phyloP scores from a whole-genome alignment of 2,329 filamentous ascomycete species.

The Alternaria triticina region DNA sequence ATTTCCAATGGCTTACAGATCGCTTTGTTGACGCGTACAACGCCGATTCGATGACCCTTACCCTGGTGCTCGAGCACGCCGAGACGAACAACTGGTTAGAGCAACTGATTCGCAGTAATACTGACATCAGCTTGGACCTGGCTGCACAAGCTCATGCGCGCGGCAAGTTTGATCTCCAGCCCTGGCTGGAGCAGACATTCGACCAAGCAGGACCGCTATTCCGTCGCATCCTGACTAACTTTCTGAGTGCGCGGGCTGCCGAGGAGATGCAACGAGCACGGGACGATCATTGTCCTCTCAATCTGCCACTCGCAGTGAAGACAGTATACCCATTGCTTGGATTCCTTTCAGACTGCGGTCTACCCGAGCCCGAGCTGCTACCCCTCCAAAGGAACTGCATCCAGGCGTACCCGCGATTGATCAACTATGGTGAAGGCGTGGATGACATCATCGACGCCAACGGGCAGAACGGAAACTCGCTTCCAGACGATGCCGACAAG shows the following conservation, averaged over 20 bases:
- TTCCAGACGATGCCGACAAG: constrained; percentile 79
- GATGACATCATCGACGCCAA: constrained; percentile 91
- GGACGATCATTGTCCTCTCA: constrained; percentile 69
- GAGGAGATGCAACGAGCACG: constrained; percentile 79
- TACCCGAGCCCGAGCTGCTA: constrained; percentile 73
- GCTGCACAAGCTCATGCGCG: constrained; percentile 84
- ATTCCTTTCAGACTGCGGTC: constrained; percentile 68
- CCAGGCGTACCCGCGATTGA: constrained; percentile 88
- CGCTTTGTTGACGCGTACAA: constrained; percentile 80
- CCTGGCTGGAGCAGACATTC: constrained; percentile 77
- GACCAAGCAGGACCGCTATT: constrained; percentile 70
- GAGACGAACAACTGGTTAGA: constrained; percentile 84
- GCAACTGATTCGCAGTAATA: constrained; percentile 76
- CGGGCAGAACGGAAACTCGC: constrained; percentile 77
- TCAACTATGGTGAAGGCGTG: constrained; percentile 93
- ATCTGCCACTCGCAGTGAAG: constrained; percentile 79
- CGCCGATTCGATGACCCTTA: constrained; percentile 69
- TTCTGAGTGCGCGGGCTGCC: constrained; percentile 82
- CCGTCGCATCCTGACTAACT: constrained; percentile 75
- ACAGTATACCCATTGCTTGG: constrained; percentile 82
- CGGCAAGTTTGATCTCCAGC: constrained; percentile 77
- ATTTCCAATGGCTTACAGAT: constrained; percentile 83
- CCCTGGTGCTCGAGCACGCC: constrained; percentile 78
- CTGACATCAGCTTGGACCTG: constrained; percentile 86
- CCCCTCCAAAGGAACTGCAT: constrained; percentile 86